phyloP scores from a whole-genome alignment of 2,329 filamentous ascomycete genomes.

The Ceratocystiopsis sp. region DNA sequence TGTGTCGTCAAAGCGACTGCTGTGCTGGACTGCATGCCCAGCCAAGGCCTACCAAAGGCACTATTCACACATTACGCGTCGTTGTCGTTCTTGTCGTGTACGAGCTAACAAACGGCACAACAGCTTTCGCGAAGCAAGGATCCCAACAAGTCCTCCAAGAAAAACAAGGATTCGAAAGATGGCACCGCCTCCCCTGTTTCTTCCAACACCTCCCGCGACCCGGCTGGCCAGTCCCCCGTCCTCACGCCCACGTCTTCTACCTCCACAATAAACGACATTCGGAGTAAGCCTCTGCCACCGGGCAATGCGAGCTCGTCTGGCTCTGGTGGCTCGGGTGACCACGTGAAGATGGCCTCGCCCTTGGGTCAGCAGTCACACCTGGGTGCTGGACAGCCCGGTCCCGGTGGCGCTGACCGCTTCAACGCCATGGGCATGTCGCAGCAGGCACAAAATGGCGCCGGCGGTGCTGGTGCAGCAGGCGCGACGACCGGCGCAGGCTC shows the following conservation, averaged over 20 bases:
- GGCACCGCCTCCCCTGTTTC: slow-evolving; percentile 68
- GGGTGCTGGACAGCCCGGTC: slow-evolving; percentile 14
- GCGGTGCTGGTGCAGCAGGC: slow-evolving; percentile 16
- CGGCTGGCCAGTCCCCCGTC: slow-evolving; percentile 38
- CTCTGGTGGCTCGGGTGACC: slow-evolving; percentile 11
- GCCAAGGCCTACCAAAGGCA: no score
- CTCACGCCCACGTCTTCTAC: slow-evolving; percentile 78
- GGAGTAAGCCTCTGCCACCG: slow-evolving; percentile 61
- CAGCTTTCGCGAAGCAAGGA: slow-evolving; percentile 88
- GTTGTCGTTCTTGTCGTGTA: no score
- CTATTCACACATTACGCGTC: no score
- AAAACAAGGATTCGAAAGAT: slow-evolving; percentile 55
- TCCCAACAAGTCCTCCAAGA: slow-evolving; percentile 66
- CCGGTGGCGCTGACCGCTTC: slow-evolving; percentile 20
- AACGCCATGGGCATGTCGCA: slow-evolving; percentile 17
- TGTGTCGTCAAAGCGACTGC: no score
- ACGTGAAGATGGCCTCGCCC: not conserved
- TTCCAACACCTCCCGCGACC: slow-evolving; percentile 32
- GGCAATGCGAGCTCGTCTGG: slow-evolving; percentile 30
- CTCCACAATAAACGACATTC: slow-evolving; percentile 67
- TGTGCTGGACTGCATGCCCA: no score
- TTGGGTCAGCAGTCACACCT: slow-evolving; percentile 22
- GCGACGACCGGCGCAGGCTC: slow-evolving; percentile 36
- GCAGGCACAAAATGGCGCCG: slow-evolving; percentile 15
- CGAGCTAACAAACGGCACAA: no score